A percentile compares a stretch with the other conserved stretches of the same genome.
These are phyloP conservation scores for Fraxinus latifolia DNA, from an alignment of 305 asterid genomes.

Conservation along the genomic window DNA sequence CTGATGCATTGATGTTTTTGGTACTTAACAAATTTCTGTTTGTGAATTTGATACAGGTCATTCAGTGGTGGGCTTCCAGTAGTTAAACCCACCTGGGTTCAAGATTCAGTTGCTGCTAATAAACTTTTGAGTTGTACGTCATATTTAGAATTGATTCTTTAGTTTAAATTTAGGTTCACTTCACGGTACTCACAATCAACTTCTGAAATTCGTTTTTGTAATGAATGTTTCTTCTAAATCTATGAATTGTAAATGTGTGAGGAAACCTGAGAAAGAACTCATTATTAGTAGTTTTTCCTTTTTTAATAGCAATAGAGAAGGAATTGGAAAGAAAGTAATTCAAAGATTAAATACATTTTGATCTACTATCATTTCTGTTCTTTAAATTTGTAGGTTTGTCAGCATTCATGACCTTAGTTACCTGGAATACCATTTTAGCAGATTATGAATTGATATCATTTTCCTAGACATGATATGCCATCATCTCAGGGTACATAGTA, in stretches of 20 bases:
- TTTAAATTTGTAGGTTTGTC: neutral
- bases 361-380: neutral
- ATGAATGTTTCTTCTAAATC: neutral
- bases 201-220: neutral
- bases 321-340: neutral
- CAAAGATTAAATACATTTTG: neutral
- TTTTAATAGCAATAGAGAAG: neutral
- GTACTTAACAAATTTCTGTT: conserved; percentile 16
- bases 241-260: neutral
- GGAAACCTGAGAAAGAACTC: neutral
- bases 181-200: neutral
- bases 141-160: conserved; percentile 1
- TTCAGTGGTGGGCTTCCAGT: conserved; percentile 97
- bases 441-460: neutral
- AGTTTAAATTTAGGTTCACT: neutral
- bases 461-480: neutral
- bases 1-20: conserved; percentile 10
- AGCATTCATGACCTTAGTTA: neutral
- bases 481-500: neutral
- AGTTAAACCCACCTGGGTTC: conserved; percentile 87
- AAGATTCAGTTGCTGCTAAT: conserved; percentile 82
- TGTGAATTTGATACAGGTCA: conserved; percentile 48
- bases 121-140: conserved; percentile 84
- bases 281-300: neutral
- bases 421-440: neutral